phyloP scores from a whole-genome alignment of 106 monocot genomes.

The Dactylorhiza incarnata region DNA sequence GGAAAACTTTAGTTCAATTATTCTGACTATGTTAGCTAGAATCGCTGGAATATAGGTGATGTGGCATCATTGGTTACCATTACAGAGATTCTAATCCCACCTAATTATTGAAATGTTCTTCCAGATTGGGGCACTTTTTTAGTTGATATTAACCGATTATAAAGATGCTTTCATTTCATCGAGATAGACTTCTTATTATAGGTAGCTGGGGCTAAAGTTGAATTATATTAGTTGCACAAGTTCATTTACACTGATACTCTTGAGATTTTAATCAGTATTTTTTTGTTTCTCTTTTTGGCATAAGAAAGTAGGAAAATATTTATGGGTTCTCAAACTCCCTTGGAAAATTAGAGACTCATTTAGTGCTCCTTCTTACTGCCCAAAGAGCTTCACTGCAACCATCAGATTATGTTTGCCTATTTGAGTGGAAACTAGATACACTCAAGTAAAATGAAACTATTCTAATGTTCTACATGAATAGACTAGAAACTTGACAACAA shows the following conservation, averaged over 20 bases:
- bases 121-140: not conserved
- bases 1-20: not conserved
- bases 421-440: not conserved
- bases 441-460: too few relatives aligned
- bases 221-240: not conserved
- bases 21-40: not conserved
- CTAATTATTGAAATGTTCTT: not conserved
- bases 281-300: not conserved
- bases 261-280: not conserved
- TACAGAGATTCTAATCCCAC: conserved; percentile 1
- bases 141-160: not conserved
- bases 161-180: not conserved
- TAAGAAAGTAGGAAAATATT: not conserved
- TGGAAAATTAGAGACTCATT: not conserved
- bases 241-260: not conserved
- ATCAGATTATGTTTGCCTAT: not conserved
- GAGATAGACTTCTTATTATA: not conserved
- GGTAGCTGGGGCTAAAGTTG: not conserved
- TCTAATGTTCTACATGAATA: too few relatives aligned
- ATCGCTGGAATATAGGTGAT: not conserved
- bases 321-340: not conserved
- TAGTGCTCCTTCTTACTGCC: not conserved
- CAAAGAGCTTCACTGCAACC: not conserved
- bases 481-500: too few relatives aligned
- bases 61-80: not conserved